phyloP scores from a whole-genome alignment of 306 rosid genomes.

The Psophocarpus tetragonolobus region DNA sequence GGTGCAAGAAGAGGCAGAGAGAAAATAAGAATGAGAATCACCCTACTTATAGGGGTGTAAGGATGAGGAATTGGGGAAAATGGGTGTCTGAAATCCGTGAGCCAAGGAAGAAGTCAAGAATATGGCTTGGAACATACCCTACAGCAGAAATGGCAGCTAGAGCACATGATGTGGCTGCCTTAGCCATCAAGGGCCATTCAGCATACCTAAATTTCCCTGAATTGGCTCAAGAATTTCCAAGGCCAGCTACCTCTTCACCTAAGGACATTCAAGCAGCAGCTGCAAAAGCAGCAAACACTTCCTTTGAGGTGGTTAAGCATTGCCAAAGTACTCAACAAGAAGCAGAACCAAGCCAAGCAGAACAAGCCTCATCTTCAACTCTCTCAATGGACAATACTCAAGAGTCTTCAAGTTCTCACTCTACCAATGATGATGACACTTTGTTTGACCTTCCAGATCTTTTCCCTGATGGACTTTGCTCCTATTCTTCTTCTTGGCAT shows the following conservation, averaged over 20 bases:
- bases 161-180: slow-evolving; percentile 92
- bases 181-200: slow-evolving; percentile 77
- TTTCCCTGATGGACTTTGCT: slow-evolving; percentile 51
- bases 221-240: slow-evolving; percentile 58
- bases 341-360: slow-evolving; percentile 33
- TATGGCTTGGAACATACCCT: slow-evolving; percentile 88
- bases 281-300: slow-evolving; percentile 66
- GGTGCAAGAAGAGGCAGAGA: slow-evolving; percentile 45
- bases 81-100: slow-evolving; percentile 93
- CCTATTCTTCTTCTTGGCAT: slow-evolving; percentile 60
- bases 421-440: slow-evolving; percentile 52
- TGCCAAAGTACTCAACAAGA: neutral
- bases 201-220: slow-evolving; percentile 88
- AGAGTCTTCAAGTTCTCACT: slow-evolving; percentile 38
- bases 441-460: slow-evolving; percentile 93
- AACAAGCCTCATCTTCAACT: slow-evolving; percentile 25
- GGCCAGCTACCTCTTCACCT: slow-evolving; percentile 61
- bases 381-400: slow-evolving; percentile 21
- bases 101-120: slow-evolving; percentile 87
- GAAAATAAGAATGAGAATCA: slow-evolving; percentile 38
- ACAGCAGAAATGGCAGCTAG: slow-evolving; percentile 95
- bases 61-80: slow-evolving; percentile 87
- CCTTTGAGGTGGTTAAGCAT: slow-evolving; percentile 2
- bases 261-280: slow-evolving; percentile 92
- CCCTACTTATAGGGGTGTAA: slow-evolving; percentile 72